Conservation (phyloP, 1,284 basidiomycete genomes). For the Austroboletus niveus region DNA sequence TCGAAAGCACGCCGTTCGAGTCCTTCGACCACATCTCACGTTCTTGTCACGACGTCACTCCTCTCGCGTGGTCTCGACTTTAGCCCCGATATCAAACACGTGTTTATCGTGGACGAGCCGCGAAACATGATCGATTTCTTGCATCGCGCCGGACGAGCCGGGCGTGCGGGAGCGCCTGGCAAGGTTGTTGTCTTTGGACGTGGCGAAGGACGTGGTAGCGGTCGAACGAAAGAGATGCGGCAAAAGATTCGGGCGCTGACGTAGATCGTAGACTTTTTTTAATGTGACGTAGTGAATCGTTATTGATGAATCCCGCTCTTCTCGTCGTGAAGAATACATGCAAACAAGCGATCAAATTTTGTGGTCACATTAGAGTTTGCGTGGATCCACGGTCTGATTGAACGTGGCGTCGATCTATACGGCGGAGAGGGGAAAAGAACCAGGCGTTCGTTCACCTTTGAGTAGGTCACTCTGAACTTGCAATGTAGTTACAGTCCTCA, state of each 20-base stretch:
- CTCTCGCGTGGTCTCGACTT: constrained; percentile 92
- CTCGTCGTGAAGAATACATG: too few species aligned
- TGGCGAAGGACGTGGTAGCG: constrained; percentile 53
- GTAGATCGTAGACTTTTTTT: constrained; percentile 6
- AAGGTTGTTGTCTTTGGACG: constrained; percentile 73
- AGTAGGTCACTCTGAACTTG: too few species aligned
- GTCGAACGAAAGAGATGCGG: constrained; percentile 48
- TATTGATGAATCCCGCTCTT: too few species aligned
- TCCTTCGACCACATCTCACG: constrained; percentile 46
- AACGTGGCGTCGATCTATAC: too few species aligned
- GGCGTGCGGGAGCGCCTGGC: constrained; percentile 63
- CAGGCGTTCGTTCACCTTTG: too few species aligned
- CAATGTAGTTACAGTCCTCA: too few species aligned
- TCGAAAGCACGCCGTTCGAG: constrained; percentile 19
- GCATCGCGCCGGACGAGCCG: constrained; percentile 84
- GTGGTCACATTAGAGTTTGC: too few species aligned
- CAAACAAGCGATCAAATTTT: too few species aligned
- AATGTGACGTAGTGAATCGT: too few species aligned
- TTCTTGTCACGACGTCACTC: constrained; percentile 86
- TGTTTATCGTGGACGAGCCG: constrained; percentile 83
- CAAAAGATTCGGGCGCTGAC: constrained; percentile 44
- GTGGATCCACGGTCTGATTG: too few species aligned
- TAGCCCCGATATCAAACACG: constrained; percentile 67
- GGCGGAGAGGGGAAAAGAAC: too few species aligned
- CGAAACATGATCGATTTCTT: constrained; percentile 87